Evolutionary conservation across 1,284 basidiomycete genomes (phyloP), one percentile per base, ranked within the genome.

Genomic region (Phellopilus nigrolimitatus): DNA sequence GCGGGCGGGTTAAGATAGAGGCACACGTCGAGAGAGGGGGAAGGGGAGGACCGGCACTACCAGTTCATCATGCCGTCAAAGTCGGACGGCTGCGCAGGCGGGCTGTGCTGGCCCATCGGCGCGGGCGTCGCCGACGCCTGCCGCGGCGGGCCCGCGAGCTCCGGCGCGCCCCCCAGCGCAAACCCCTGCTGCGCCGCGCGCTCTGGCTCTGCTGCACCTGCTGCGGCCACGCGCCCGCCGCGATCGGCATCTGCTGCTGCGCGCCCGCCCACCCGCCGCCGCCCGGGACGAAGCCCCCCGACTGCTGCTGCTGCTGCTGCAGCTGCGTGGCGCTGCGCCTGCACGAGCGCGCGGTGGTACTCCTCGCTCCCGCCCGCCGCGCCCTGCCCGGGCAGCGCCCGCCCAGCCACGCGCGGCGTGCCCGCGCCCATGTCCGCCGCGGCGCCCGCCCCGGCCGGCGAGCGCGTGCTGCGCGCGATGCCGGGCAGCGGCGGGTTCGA

Each of bases 381-480:
- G 61, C 67, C 73, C 68, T 59, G 79, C 67, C 62, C 78, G 73
- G 57, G 76, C 77, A 40, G 82, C 79, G 31, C 80, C 75, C 48
- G 72, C 68, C 30, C 68, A 58, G 33, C 46, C 21, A 66, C 64
- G 33, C 75, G 72, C 31, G 79, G 75, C 40, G 78, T 78, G 68
- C 40, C 48, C 4, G n/a, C 44, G 12, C 51, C 51, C 21, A 82
- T 74, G 0, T 84, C 82, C 19, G 80, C 76, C 45, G 76, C 71
- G 4, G 71, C 71, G 27, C 73, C n/a, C n/a, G n/a, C n/a, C n/a
- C n/a, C n/a, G n/a, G n/a, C 79, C 19, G 85, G 85, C 37, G 85
- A 87, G 51, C 83, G 73, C 46, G 77, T 75, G 58, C 78, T 84
- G 58, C 85, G 72, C 28, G 84, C 80, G 52, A 88, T 87, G 3